Base-by-base conservation (phyloP, 2,329 filamentous ascomycete species). In the Aspergillus tanneri region DNA sequence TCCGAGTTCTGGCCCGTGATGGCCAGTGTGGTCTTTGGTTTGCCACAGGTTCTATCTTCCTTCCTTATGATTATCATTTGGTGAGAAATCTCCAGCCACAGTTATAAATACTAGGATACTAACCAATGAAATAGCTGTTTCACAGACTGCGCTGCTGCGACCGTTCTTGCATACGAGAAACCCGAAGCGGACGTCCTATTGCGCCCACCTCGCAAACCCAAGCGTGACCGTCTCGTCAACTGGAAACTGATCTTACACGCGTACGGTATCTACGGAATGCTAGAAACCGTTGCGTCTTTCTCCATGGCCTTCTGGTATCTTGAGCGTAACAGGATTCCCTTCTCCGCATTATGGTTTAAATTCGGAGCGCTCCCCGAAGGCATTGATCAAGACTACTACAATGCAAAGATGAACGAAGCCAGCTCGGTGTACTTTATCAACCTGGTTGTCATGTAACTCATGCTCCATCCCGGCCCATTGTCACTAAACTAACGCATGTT, bases 361-460 rank as follows among this genome's bases (percentile, higher is more conserved):
- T 89, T 87, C 61, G 84, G 84, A 42, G 59, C 67, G 3, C 79
- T 77, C 8, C 74, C 59, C 47, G 72, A 63, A 62, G 75, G 81
- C 9, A 34, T 34, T 8, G 77, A 80, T 43, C 67, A 76, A 2
- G 80, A 80, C 37, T 78, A 77, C 47, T 81, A 84, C 59, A 71
- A 69, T 0, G 66, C 72, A 22, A 76, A 80, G 53, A 70, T 86
- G 19, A 85, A 84, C 53, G 76, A 80, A 51, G 86, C 85, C 0
- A 85, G 81, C 28, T 87, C 83, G 12, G 84, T 92, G 50, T 91
- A 91, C 68, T 91, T 91, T 59, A 80, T 90, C 56, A 91, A 85
- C 50, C 72, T 92, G 18, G 87, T 92, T 2, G 83, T 91, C 40
- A 89, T 91, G 86, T 81, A 73, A 66, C 77, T 65, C 38, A 1